phyloP scores from a whole-genome alignment of 805 yeast genomes.

The Cyberlindnera meyerae region DNA sequence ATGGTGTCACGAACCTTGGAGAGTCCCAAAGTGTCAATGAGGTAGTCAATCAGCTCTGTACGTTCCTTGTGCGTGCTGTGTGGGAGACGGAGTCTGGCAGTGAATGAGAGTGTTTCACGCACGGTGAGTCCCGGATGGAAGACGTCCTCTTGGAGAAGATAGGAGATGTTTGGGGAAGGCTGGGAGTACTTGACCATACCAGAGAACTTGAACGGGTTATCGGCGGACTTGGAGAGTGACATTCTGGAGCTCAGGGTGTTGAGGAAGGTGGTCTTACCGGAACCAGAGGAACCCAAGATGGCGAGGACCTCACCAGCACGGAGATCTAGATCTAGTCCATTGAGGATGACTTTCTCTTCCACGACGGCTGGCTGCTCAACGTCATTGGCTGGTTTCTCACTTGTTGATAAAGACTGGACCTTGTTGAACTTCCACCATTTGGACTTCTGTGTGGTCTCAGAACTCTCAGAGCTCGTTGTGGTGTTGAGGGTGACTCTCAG shows the following conservation, averaged over 20 bases:
- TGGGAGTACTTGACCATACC: constrained; percentile 39
- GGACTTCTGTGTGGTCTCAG: too few relatives aligned
- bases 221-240: constrained; percentile 4
- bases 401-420: too few relatives aligned
- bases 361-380: not conserved
- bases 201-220: constrained; percentile 32
- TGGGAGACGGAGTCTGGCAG: constrained; percentile 68
- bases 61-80: constrained; percentile 41
- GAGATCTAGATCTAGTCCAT: constrained; percentile 53
- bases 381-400: not conserved
- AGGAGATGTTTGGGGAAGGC: constrained; percentile 35
- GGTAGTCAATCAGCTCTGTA: constrained; percentile 46
- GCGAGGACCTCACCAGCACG: constrained; percentile 64
- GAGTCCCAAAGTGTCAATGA: constrained; percentile 61
- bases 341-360: constrained; percentile 34
- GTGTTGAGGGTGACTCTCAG: constrained; percentile 11
- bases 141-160: constrained; percentile 72
- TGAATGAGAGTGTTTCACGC: constrained; percentile 60
- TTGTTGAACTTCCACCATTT: not conserved
- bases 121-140: constrained; percentile 69
- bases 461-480: too few relatives aligned
- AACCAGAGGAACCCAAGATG: constrained; percentile 83
- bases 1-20: constrained; percentile 56
- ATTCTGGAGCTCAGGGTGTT: constrained; percentile 56
- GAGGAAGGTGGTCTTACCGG: constrained; percentile 78